These are phyloP conservation scores for Flaveria ramosissima DNA, from an alignment of 129 eudicot species.

Conservation along the genomic window DNA sequence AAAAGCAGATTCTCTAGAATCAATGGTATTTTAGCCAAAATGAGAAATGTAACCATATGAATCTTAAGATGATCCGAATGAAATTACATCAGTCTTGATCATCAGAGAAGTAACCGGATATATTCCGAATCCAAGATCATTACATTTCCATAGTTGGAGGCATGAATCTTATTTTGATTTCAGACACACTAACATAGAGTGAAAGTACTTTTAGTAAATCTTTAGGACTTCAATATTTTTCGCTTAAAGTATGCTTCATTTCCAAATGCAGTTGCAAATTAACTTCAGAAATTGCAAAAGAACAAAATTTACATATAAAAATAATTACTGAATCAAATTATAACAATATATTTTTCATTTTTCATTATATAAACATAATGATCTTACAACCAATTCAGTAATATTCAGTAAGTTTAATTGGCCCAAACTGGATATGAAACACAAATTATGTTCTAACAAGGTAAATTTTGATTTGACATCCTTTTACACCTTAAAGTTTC, in stretches of 20 bases:
- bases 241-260: neutral
- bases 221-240: neutral
- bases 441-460: neutral
- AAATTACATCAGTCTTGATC: neutral
- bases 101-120: no score
- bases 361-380: neutral
- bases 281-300: neutral
- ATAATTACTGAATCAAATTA: conserved; percentile 6
- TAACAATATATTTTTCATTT: neutral
- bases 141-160: no score
- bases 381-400: conserved; percentile 11
- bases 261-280: conserved; percentile 7
- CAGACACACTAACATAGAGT: neutral
- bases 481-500: neutral
- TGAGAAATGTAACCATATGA: neutral
- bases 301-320: neutral
- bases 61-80: neutral
- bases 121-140: no score
- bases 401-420: neutral
- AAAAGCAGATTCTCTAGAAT: neutral
- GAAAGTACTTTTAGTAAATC: neutral
- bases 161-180: no score
- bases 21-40: neutral
- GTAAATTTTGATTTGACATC: neutral
- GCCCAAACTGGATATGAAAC: neutral